Base-by-base conservation (phyloP, 306 rosid genomes). In the Abrus precatorius region DNA sequence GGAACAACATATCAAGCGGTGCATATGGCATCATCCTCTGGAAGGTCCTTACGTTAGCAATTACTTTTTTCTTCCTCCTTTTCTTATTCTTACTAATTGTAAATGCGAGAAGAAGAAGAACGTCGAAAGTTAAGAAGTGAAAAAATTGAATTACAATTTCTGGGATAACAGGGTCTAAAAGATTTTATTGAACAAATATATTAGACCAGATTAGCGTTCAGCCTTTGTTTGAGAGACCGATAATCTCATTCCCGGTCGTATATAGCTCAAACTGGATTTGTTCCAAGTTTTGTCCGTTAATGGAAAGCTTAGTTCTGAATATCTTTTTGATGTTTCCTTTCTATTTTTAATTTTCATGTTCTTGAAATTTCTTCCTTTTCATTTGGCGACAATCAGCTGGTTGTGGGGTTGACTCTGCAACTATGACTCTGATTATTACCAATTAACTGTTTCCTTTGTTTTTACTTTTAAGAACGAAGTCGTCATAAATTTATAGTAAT, bases 91-190 rank as follows among this genome's bases (percentile, higher is more conserved):
- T 86, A 76, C 65, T 88, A 76, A 71, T 86, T 90, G 91, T 87
- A 67, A 88, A 89, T 85, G 85, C 83, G 30, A 91, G 90, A 82
- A 89, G 96, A 88, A 89, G 96, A 87, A 92, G 92, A 90, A 84
- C 84, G 65, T 89, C 30, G 13, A 95, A 95, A 87, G 76, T 90
- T 84, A 95, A 95, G 83, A 74, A 87, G 71, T 92, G 77, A 87
- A 73, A 61, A 60, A 59, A 33, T 55, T 76, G 49, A 59, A 56
- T 70, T 49, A 40, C 47, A 12, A 49, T 10, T 44, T 73, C 73
- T 43, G 68, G 79, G 66, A 62, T 32, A 76, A 7, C 76, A 66
- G 62, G 49, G 32, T 71, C 69, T 28, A 72, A 36, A 76, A 55
- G 7, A 40, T 32, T 72, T 44, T 70, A 29, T 49, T 49, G 81